A percentile compares a stretch with the other conserved stretches of the same genome.
Evolutionary conservation across 345 rosid species (phyloP).

Genomic region (Iberis pinnata): DNA sequence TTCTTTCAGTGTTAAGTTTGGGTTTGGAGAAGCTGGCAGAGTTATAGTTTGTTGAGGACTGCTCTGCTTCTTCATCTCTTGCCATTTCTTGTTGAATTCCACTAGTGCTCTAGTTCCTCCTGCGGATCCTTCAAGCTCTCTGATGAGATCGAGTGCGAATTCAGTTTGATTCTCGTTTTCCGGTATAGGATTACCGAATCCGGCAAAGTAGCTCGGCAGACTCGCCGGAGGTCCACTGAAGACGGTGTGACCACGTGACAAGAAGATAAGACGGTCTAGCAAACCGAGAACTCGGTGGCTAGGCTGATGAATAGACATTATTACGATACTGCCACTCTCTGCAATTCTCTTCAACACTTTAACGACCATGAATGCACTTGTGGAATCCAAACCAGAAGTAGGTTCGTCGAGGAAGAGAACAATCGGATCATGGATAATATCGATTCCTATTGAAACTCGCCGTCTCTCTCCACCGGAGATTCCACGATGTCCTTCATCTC

Average conservation of each 20-base stretch:
- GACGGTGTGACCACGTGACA: slow-evolving; percentile 52
- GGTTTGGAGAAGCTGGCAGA: slow-evolving; percentile 12
- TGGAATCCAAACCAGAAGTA: slow-evolving; percentile 89
- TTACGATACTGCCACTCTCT: slow-evolving; percentile 78
- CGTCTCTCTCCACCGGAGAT: slow-evolving; percentile 92
- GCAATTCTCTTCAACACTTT: slow-evolving; percentile 81
- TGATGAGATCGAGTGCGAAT: slow-evolving; percentile 65
- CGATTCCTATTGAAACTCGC: slow-evolving; percentile 86
- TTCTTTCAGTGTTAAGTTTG: slow-evolving; percentile 20
- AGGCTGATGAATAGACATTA: slow-evolving; percentile 90
- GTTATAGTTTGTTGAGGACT: slow-evolving; percentile 13
- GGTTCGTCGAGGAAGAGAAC: slow-evolving; percentile 86
- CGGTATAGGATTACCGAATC: slow-evolving; percentile 67
- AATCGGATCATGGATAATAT: slow-evolving; percentile 86
- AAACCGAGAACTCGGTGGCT: slow-evolving; percentile 62
- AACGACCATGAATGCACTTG: slow-evolving; percentile 92
- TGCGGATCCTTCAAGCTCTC: slow-evolving; percentile 43
- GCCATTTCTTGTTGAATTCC: slow-evolving; percentile 66
- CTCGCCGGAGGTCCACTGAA: slow-evolving; percentile 51
- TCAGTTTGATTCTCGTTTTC: slow-evolving; percentile 67
- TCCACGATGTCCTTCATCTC: slow-evolving; percentile 94
- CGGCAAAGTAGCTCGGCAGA: slow-evolving; percentile 47
- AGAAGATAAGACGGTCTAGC: slow-evolving; percentile 45
- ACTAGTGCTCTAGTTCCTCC: slow-evolving; percentile 51
- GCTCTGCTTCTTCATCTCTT: slow-evolving; percentile 22